Evolutionary conservation across 257 asterid genomes (phyloP), one percentile per base, ranked within the genome.

Genomic region (Nyctanthes arbortristis): DNA sequence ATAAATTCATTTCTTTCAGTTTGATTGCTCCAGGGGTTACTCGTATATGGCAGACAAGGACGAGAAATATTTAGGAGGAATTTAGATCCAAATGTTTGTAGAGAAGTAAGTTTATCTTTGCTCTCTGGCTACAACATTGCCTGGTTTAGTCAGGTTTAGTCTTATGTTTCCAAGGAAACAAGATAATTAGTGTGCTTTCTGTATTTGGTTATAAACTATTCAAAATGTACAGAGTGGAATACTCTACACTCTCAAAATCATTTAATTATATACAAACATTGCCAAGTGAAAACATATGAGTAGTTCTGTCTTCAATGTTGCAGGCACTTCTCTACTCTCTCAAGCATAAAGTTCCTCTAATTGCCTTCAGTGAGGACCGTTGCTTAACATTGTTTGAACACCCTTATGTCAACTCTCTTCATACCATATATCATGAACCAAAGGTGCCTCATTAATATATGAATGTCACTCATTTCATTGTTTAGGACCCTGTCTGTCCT

Each of bases 21-120:
- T 73, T 67, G 31, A 36, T 73, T 76, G 66, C 60, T 83, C 72
- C 88, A 93, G 99, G 99, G 99, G 70, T 83, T 94, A 85, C 96
- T 94, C 55, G 97, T 94, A 29, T 91, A 94, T 75, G 99, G 99
- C 59, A 91, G 83, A 69, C 93, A 91, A 77, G 99, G 97, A 29
- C 86, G 88, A 64, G 97, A 94, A 88, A 94, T 91, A 75, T 86
- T 76, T 74, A 82, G 93, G 77, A 86, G 84, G 74, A 94, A 84
- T 75, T 84, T 94, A 83, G 96, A 89, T 76, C 86, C 84, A 30
- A 39, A 60, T 68, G 78, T 94, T 67, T 94, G 96, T 84, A 81
- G 80, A 84, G 93, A 91, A 96, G 97, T 93, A 84, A 65, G 80
- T 49, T 14, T 63, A 37, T 35, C 55, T 59, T 69, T 62, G 57